A percentile compares a stretch with the other conserved stretches of the same genome.
Evolutionary conservation across 2,329 filamentous ascomycete species (phyloP).

Genomic region (Colletotrichum sp.): DNA sequence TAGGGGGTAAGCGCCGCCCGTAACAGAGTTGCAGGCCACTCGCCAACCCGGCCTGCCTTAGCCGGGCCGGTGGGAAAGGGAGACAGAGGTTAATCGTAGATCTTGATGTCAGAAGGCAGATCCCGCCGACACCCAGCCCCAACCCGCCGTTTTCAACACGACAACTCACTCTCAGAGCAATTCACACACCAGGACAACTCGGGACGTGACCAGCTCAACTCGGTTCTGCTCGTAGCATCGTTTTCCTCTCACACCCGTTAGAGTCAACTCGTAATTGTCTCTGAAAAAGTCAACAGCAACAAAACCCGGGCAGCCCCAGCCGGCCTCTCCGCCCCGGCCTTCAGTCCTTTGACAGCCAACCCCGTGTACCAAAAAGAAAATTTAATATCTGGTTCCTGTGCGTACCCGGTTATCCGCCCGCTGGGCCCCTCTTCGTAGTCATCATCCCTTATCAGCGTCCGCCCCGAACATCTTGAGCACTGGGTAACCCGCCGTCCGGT

Average conservation of each 20-base stretch:
- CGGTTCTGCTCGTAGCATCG: not conserved
- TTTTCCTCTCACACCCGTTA: not conserved
- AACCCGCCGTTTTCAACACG: not conserved
- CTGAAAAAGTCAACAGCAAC: not conserved
- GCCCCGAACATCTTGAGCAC: conserved; percentile 4
- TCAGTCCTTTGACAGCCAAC: not conserved
- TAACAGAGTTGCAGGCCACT: not conserved
- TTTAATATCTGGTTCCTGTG: not conserved
- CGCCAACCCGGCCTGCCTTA: not conserved
- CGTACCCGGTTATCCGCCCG: conserved; percentile 1
- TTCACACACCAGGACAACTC: not conserved
- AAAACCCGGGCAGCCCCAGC: not conserved
- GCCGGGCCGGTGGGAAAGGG: conserved; percentile 5
- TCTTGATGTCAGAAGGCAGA: not conserved
- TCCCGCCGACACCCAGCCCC: not conserved
- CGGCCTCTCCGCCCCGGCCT: not conserved
- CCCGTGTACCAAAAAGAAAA: not conserved
- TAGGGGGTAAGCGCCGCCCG: not conserved
- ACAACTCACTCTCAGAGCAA: not conserved
- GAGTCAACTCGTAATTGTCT: not conserved
- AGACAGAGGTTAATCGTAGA: not conserved
- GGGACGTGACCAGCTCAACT: not conserved
- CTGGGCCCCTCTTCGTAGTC: not conserved
- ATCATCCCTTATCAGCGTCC: conserved; percentile 4
- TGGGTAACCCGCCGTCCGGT: not conserved